These are phyloP conservation scores for Eimeria necatrix DNA, from an alignment of 169 alveolate genomes.

Conservation along the genomic window DNA sequence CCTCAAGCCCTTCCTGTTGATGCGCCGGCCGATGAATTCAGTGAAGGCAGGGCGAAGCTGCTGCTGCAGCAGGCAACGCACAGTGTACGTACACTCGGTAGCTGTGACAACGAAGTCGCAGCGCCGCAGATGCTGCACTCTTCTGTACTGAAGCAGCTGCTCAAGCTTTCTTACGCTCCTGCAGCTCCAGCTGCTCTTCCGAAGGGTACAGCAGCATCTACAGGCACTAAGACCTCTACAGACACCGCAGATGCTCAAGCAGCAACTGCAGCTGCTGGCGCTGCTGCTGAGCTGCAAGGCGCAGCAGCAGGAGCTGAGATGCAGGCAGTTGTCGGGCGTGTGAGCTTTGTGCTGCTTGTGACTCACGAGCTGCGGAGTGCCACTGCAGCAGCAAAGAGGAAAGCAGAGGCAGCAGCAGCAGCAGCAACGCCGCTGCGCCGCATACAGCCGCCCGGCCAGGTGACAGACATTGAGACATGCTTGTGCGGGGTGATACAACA, in stretches of 20 bases:
- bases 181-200: not conserved
- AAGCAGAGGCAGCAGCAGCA: not conserved
- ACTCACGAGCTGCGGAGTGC: slow-evolving; percentile 32
- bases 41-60: slow-evolving; percentile 26
- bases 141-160: not conserved
- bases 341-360: slow-evolving; percentile 14
- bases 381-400: not conserved
- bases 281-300: not conserved
- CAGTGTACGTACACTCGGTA: slow-evolving; percentile 41
- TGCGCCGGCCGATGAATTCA: slow-evolving; percentile 25
- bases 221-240: not conserved
- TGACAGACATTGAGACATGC: not conserved
- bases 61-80: slow-evolving; percentile 22
- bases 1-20: not conserved
- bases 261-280: not conserved
- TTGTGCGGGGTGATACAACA: not conserved
- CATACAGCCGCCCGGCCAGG: not conserved
- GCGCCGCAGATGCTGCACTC: slow-evolving; percentile 30
- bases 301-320: slow-evolving; percentile 32
- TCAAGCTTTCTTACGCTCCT: not conserved
- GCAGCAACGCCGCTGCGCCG: not conserved
- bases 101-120: slow-evolving; percentile 52
- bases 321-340: slow-evolving; percentile 40
- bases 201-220: not conserved
- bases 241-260: not conserved